Percentiles rank a stretch among this genome's conserved stretches.
These are phyloP conservation scores for Tulasnella calospora DNA, from an alignment of 768 basidiomycete genomes.

Conservation along the genomic window DNA sequence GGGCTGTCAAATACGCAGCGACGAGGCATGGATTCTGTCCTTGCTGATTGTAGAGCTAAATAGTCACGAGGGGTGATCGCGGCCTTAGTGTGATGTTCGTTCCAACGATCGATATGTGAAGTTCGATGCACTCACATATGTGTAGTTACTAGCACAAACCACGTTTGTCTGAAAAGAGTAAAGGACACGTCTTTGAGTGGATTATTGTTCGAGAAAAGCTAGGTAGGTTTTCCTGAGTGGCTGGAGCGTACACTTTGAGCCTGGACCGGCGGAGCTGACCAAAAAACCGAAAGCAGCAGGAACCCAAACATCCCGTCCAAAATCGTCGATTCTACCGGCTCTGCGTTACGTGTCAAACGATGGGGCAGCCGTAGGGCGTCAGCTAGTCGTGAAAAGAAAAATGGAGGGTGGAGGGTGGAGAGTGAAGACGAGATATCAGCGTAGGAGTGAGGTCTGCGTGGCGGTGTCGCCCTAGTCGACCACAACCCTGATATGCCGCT, in stretches of 20 bases:
- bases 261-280: not conserved
- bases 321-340: not conserved
- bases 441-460: too few relatives aligned
- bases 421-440: not conserved
- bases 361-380: not conserved
- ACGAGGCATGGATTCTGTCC: conserved; percentile 23
- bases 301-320: not conserved
- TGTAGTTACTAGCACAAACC: not conserved
- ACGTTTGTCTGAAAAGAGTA: not conserved
- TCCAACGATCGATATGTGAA: not conserved
- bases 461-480: too few relatives aligned
- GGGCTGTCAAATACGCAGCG: conserved; percentile 13
- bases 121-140: not conserved
- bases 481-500: too few relatives aligned
- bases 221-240: not conserved
- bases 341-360: not conserved
- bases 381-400: not conserved
- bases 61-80: too few relatives aligned
- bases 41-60: not conserved
- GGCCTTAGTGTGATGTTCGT: not conserved
- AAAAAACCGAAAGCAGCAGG: not conserved
- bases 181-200: not conserved
- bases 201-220: not conserved
- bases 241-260: conserved; percentile 9
- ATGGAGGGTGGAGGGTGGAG: not conserved